A percentile compares a stretch with the other conserved stretches of the same genome.
Conservation (phyloP, 352 stramenopile genomes). For the Phytopythium chamaehyphon region DNA sequence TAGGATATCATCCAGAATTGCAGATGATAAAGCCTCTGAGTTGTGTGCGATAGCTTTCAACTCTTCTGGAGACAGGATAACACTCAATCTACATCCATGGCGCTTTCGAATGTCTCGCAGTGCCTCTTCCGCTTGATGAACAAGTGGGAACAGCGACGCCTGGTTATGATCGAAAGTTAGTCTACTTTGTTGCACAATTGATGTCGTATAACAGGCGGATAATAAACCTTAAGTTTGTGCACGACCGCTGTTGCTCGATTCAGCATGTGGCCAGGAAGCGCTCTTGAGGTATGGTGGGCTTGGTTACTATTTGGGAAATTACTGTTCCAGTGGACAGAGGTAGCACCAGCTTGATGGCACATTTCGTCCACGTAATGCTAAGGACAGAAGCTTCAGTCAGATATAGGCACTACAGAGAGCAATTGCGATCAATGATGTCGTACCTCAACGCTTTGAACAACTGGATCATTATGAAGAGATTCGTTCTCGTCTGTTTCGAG, state of each 20-base stretch:
- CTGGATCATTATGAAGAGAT: background rate
- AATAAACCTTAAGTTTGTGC: slow-evolving; percentile 41
- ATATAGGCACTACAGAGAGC: too few relatives aligned
- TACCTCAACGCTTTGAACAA: too few relatives aligned
- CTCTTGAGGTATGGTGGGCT: slow-evolving; percentile 9
- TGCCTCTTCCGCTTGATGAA: slow-evolving; percentile 46
- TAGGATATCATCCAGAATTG: slow-evolving; percentile 61
- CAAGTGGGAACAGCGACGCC: slow-evolving; percentile 45
- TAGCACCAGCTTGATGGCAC: slow-evolving; percentile 32
- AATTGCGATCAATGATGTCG: too few relatives aligned
- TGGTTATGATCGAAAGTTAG: slow-evolving; percentile 3
- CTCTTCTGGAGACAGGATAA: slow-evolving; percentile 30
- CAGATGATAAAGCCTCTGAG: slow-evolving; percentile 44
- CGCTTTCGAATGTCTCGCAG: slow-evolving; percentile 35
- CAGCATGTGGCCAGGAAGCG: slow-evolving; percentile 26
- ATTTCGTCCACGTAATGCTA: slow-evolving; percentile 46
- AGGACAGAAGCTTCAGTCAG: too few relatives aligned
- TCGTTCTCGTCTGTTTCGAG: background rate
- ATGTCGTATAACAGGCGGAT: background rate
- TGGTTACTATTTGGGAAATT: slow-evolving; percentile 20
- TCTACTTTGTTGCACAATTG: too few relatives aligned
- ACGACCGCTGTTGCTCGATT: slow-evolving; percentile 38
- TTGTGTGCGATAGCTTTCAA: slow-evolving; percentile 39
- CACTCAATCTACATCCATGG: slow-evolving; percentile 32
- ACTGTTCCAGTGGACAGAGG: slow-evolving; percentile 15